These are phyloP conservation scores for Angomonas desouzai DNA, from an alignment of 208 protist genomes.

Conservation along the genomic window DNA sequence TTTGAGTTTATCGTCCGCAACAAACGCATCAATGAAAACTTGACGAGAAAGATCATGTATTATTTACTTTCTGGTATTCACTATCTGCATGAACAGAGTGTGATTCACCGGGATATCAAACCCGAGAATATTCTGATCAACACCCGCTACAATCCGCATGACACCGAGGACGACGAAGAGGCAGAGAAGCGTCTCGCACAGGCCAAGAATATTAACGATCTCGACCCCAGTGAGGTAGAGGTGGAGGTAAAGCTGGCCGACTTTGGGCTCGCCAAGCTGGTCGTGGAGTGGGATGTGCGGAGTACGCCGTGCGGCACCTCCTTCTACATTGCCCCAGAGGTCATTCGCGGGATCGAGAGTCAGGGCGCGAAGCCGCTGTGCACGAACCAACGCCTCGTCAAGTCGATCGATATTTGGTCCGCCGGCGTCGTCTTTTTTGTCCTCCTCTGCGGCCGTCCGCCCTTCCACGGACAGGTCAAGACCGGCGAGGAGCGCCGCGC, in stretches of 20 bases:
- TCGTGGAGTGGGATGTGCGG: slow-evolving; percentile 76
- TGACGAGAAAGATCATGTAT: slow-evolving; percentile 67
- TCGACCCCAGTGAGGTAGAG: slow-evolving; percentile 35
- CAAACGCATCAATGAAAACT: slow-evolving; percentile 55
- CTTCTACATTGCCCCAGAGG: slow-evolving; percentile 88
- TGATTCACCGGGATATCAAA: slow-evolving; percentile 89
- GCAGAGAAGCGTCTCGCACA: not conserved
- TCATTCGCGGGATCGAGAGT: slow-evolving; percentile 83
- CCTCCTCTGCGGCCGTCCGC: slow-evolving; percentile 73
- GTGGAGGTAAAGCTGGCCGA: slow-evolving; percentile 81
- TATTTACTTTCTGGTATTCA: slow-evolving; percentile 56
- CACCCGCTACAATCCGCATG: slow-evolving; percentile 18
- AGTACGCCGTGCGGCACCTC: slow-evolving; percentile 85
- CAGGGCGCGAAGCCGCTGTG: slow-evolving; percentile 76
- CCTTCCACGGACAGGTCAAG: slow-evolving; percentile 83
- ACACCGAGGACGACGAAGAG: slow-evolving; percentile 11
- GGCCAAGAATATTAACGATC: slow-evolving; percentile 26
- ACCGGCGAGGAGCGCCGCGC: slow-evolving; percentile 73
- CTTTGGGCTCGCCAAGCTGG: slow-evolving; percentile 88
- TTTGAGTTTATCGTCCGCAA: slow-evolving; percentile 85
- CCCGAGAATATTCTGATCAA: slow-evolving; percentile 89
- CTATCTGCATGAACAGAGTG: slow-evolving; percentile 78
- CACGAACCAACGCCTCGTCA: slow-evolving; percentile 71
- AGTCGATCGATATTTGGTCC: slow-evolving; percentile 89
- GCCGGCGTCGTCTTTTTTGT: slow-evolving; percentile 85